Evolutionary conservation across 768 basidiomycete species (phyloP).

Genomic region (Pleurotus giganteus): DNA sequence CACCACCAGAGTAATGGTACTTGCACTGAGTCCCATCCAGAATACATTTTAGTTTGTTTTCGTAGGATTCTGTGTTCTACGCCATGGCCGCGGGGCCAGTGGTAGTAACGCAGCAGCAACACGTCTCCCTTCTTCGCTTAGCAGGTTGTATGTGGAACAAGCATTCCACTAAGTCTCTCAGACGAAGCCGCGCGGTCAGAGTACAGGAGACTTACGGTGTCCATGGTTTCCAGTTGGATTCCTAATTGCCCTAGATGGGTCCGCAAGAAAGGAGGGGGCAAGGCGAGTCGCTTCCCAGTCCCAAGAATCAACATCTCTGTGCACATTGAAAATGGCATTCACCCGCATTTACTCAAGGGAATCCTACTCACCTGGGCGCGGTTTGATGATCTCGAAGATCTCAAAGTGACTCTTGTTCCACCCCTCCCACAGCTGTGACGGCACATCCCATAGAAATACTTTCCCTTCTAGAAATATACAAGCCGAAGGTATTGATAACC

Average conservation of each 20-base stretch:
- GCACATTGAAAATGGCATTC: background rate
- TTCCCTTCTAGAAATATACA: constrained; percentile 85
- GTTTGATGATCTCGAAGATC: constrained; percentile 78
- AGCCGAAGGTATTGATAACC: constrained; percentile 72
- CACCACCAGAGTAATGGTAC: constrained; percentile 22
- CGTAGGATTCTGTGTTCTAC: constrained; percentile 24
- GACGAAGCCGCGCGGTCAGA: background rate
- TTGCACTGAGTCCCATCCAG: background rate
- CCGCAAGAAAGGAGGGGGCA: constrained; percentile 66
- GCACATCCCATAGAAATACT: constrained; percentile 87
- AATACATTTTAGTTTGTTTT: background rate
- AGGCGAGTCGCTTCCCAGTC: constrained; percentile 70
- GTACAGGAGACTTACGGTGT: constrained; percentile 54
- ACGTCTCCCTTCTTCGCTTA: constrained; percentile 89
- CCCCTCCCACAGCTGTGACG: constrained; percentile 50
- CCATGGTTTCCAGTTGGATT: constrained; percentile 34
- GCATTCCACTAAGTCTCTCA: constrained; percentile 72
- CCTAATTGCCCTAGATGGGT: constrained; percentile 72
- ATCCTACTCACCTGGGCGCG: constrained; percentile 72
- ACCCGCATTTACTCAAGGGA: background rate
- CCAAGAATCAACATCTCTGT: constrained; percentile 89
- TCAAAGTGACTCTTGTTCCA: constrained; percentile 78
- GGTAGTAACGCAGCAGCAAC: constrained; percentile 92
- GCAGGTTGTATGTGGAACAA: constrained; percentile 91
- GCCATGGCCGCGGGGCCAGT: constrained; percentile 52